A percentile compares a stretch with the other conserved stretches of the same genome.
These are phyloP conservation scores for Pyrus betulifolia DNA, from an alignment of 306 rosid species.

Conservation along the genomic window DNA sequence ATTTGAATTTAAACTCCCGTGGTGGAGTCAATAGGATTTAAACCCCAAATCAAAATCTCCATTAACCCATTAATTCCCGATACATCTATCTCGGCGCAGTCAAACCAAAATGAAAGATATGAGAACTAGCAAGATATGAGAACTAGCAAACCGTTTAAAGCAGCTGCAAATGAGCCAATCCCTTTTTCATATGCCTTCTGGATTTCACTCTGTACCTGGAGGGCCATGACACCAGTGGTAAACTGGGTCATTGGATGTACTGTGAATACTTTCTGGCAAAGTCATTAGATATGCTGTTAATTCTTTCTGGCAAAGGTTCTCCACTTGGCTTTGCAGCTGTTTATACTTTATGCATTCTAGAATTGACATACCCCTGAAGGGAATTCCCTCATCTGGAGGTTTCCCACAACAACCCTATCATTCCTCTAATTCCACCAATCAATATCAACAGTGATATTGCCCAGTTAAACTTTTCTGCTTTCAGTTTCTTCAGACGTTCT, in stretches of 20 bases:
- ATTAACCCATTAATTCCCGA: too few species aligned
- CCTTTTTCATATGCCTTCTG: conserved; percentile 84
- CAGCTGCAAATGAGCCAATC: conserved; percentile 7
- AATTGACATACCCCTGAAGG: conserved; percentile 74
- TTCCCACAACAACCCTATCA: conserved; percentile 90
- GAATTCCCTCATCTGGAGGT: conserved; percentile 99
- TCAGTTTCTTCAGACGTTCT: conserved; percentile 87
- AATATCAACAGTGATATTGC: conserved; percentile 82
- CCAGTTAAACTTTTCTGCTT: conserved; percentile 67
- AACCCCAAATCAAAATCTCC: too few species aligned
- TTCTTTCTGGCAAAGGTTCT: conserved; percentile 79
- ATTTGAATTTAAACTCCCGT: too few species aligned
- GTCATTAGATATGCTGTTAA: too few species aligned
- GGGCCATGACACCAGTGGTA: conserved; percentile 28
- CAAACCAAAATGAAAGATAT: too few species aligned
- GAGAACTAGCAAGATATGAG: too few species aligned
- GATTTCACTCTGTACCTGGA: conserved; percentile 89
- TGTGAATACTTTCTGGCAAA: conserved; percentile 29
- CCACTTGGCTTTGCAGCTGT: conserved; percentile 64
- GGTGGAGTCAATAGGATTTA: accelerated
- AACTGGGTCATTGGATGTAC: conserved; percentile 79
- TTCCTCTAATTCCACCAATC: conserved; percentile 97
- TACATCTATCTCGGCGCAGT: too few species aligned
- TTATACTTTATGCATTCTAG: conserved; percentile 43
- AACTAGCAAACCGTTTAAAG: too few species aligned